Conservation (phyloP, 2,329 filamentous ascomycete genomes). For the Microthyrium microscopicum region DNA sequence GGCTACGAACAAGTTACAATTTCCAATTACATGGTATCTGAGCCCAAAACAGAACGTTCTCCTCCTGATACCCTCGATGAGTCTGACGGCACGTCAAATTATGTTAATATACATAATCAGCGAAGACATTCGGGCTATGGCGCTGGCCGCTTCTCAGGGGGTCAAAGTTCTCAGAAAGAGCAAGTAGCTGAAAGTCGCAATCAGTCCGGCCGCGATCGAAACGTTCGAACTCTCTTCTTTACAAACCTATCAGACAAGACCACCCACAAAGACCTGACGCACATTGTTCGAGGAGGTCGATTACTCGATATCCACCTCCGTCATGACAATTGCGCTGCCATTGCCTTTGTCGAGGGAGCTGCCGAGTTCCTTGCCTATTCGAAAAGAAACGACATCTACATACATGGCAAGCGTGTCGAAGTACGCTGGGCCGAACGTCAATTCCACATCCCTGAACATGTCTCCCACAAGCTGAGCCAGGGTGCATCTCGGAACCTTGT, state of each 20-base stretch:
- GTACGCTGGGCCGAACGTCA: conserved; percentile 39
- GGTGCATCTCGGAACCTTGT: conserved; percentile 63
- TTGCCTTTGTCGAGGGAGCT: conserved; percentile 53
- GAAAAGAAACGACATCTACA: conserved; percentile 48
- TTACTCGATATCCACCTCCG: conserved; percentile 53
- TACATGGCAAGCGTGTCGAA: conserved; percentile 50
- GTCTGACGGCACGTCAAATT: too few relatives aligned
- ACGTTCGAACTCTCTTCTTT: conserved; percentile 49
- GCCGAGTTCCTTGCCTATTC: conserved; percentile 49
- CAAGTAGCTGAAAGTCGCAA: too few relatives aligned
- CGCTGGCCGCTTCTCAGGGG: too few relatives aligned
- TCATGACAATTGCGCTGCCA: conserved; percentile 41
- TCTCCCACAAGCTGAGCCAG: conserved; percentile 44
- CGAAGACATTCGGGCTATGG: too few relatives aligned
- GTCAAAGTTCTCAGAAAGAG: too few relatives aligned
- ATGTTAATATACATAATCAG: too few relatives aligned
- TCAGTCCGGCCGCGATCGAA: too few relatives aligned
- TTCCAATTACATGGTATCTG: too few relatives aligned
- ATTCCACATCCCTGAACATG: conserved; percentile 45
- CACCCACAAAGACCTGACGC: conserved; percentile 49
- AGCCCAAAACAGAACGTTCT: too few relatives aligned
- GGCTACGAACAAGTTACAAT: too few relatives aligned
- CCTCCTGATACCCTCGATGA: too few relatives aligned
- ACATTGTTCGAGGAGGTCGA: conserved; percentile 50
- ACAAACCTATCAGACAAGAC: conserved; percentile 43